Evolutionary conservation across 129 eudicot genomes (phyloP).

Genomic region (Centaurea solstitialis): DNA sequence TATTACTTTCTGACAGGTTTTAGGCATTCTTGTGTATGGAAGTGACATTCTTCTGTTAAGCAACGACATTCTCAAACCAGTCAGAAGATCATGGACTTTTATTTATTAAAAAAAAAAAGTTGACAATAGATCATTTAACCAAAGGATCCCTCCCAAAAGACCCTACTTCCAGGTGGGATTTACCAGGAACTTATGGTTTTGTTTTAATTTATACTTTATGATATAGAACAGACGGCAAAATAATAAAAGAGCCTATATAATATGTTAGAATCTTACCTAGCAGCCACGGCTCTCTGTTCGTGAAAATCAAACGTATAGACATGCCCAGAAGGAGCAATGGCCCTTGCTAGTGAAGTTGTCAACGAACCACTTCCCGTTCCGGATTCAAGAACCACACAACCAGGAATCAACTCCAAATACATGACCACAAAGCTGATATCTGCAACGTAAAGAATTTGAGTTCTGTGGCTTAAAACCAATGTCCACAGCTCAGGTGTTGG

Average conservation of each 20-base stretch:
- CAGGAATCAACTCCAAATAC: slow-evolving; percentile 87
- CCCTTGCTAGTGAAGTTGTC: slow-evolving; percentile 81
- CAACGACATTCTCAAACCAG: too few relatives aligned
- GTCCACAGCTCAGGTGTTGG: slow-evolving; percentile 99
- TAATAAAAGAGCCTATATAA: neutral
- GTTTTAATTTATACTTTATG: neutral
- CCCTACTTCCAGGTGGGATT: too few relatives aligned
- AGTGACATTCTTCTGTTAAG: too few relatives aligned
- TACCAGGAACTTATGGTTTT: neutral
- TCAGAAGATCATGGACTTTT: too few relatives aligned
- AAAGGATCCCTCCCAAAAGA: too few relatives aligned
- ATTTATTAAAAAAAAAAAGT: too few relatives aligned
- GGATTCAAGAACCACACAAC: slow-evolving; percentile 87
- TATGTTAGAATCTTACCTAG: slow-evolving; percentile 52
- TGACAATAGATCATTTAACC: too few relatives aligned
- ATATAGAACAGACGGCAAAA: neutral
- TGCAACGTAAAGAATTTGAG: slow-evolving; percentile 89
- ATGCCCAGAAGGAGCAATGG: slow-evolving; percentile 81
- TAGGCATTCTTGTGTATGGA: too few relatives aligned
- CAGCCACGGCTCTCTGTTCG: slow-evolving; percentile 84
- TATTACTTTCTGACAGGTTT: too few relatives aligned
- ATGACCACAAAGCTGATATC: slow-evolving; percentile 88
- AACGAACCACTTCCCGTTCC: slow-evolving; percentile 98
- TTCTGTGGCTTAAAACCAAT: slow-evolving; percentile 86
- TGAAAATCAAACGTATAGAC: slow-evolving; percentile 94